Base-by-base conservation (phyloP, 1,139 yeast genomes). In the Eremothecium gossypii region DNA sequence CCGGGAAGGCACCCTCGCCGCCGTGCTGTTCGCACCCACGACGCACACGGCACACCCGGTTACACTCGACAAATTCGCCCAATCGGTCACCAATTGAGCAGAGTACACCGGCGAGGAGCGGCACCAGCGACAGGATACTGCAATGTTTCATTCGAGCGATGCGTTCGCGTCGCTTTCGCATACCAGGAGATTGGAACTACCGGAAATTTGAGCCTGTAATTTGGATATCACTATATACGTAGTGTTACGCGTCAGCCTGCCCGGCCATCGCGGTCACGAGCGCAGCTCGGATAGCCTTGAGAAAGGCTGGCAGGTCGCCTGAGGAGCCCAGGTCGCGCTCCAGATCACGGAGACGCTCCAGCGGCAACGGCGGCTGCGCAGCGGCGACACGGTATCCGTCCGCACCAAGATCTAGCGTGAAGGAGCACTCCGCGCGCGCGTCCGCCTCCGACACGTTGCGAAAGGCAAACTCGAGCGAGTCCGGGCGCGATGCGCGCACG, bases 21-120 rank as follows among this genome's bases (percentile, higher is more conserved):
- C 55, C 48, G 36, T 57, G 42, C 11, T 47, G 48, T 36, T 53
- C 59, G 52, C 77, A 71, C 27, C 61, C 38, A 20, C 53, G 49
- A 34, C 50, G 45, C 47, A 45, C 58, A 49, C 64, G 65, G 58
- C 97, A 89, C 33, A 76, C 78, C 37, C 65, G 63, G 1, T 72
- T 67, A 60, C 97, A 89, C 40, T 74, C 73, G 34, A 67, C 65
- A 56, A 86, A 87, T 40, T 79, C 84, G 6, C 76, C 76, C 31
- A 86, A 66, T 32, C 78, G 74, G 58, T 89, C 96, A 6, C 97
- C 97, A 17, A 17, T 6, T 6, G 23, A 17, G 6, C 23, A 17
- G 23, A 17, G 23, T 4, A 6, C 23, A 4, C 23, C 23, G 6
- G 23, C 3, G 3, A 17, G 23, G 23, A 17, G 23, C 23, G 23